phyloP scores from a whole-genome alignment of 768 basidiomycete genomes.

The Tulasnella sp. region DNA sequence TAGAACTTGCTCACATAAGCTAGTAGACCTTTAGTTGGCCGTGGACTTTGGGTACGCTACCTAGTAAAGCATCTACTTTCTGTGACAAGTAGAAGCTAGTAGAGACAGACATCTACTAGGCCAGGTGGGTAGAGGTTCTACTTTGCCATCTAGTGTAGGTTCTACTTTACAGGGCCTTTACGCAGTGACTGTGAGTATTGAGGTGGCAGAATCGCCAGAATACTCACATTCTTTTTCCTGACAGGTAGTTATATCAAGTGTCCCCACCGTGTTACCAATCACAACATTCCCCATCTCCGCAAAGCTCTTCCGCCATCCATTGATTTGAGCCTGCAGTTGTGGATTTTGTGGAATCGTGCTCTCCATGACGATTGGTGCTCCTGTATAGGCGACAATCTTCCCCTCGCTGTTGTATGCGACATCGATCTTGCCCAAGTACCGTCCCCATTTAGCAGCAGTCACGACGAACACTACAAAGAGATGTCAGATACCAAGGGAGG shows the following conservation, averaged over 20 bases:
- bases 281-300: conserved; percentile 27
- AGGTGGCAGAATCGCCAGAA: conserved; percentile 34
- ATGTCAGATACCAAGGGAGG: background rate
- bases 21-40: too few relatives aligned
- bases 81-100: too few relatives aligned
- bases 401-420: conserved; percentile 32
- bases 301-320: conserved; percentile 33
- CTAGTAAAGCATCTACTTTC: too few relatives aligned
- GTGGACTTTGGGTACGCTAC: too few relatives aligned
- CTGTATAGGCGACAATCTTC: conserved; percentile 32
- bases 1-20: too few relatives aligned
- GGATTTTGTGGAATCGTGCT: conserved; percentile 30
- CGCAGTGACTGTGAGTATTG: too few relatives aligned
- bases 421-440: conserved; percentile 36
- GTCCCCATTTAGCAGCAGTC: conserved; percentile 36
- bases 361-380: conserved; percentile 34
- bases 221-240: conserved; percentile 32
- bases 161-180: too few relatives aligned
- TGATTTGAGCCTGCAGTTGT: conserved; percentile 30
- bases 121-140: too few relatives aligned
- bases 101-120: too few relatives aligned
- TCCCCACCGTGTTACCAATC: conserved; percentile 29
- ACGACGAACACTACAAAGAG: conserved; percentile 30
- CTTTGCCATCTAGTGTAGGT: too few relatives aligned
- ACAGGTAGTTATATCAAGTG: conserved; percentile 32